These are phyloP conservation scores for Lasiosphaeria ovina DNA, from an alignment of 495 filamentous ascomycete species.

Conservation along the genomic window DNA sequence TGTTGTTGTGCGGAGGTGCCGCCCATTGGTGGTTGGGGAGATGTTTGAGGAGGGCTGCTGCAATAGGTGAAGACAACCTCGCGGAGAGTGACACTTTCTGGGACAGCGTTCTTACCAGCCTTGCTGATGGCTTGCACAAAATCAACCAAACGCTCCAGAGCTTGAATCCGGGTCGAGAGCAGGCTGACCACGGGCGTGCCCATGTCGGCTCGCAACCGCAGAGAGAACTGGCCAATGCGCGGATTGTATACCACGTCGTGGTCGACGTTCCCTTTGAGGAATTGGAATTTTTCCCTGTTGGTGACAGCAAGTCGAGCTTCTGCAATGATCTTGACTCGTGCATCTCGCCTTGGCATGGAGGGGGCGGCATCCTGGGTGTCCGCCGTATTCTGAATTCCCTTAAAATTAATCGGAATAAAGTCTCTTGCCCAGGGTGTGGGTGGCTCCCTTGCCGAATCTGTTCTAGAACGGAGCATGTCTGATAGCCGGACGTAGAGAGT, in stretches of 20 bases:
- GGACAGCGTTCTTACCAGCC: constrained; percentile 48
- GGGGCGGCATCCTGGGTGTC: constrained; percentile 19
- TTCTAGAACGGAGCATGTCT: constrained; percentile 34
- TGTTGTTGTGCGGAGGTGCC: background rate
- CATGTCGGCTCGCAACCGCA: constrained; percentile 56
- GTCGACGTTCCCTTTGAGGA: constrained; percentile 53
- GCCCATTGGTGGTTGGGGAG: background rate
- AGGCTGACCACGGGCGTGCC: constrained; percentile 54
- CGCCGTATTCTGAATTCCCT: constrained; percentile 37
- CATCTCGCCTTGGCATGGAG: constrained; percentile 8
- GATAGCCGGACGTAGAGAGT: constrained; percentile 43
- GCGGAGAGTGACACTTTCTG: constrained; percentile 57
- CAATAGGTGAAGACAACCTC: constrained; percentile 64
- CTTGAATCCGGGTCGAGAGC: constrained; percentile 54
- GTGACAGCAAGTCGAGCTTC: constrained; percentile 33
- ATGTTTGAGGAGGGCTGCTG: constrained; percentile 12
- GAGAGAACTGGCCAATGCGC: constrained; percentile 54
- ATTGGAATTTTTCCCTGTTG: constrained; percentile 39
- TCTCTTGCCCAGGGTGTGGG: constrained; percentile 51
- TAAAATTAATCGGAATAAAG: constrained; percentile 52
- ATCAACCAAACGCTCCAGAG: constrained; percentile 62
- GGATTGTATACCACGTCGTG: constrained; percentile 59
- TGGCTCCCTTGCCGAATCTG: constrained; percentile 6
- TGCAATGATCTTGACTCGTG: constrained; percentile 22
- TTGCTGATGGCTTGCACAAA: constrained; percentile 60